Percentiles rank a stretch among this genome's conserved stretches.
Conservation (phyloP, 768 basidiomycete species). For the Leccinum longicurvipes region DNA sequence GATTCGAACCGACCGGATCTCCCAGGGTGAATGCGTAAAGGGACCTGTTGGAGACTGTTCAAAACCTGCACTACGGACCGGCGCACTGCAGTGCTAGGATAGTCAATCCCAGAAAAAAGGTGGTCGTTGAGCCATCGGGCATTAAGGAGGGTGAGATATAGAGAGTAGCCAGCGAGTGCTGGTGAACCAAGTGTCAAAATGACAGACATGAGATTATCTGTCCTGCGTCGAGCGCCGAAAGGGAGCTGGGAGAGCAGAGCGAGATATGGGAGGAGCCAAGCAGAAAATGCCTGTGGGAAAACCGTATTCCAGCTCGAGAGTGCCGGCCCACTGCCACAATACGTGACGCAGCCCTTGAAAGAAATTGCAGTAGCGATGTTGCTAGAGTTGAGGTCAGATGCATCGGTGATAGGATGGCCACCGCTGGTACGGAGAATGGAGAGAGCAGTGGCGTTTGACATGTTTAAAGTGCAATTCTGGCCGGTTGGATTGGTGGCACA, state of each 20-base stretch:
- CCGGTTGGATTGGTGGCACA: background rate
- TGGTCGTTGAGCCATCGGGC: constrained; percentile 38
- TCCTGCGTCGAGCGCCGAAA: constrained; percentile 38
- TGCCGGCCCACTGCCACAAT: constrained; percentile 14
- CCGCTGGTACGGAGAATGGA: constrained; percentile 12
- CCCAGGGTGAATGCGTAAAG: constrained; percentile 31
- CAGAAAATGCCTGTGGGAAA: constrained; percentile 36
- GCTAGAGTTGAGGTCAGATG: background rate
- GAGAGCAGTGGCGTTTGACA: constrained; percentile 7
- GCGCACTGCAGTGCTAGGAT: constrained; percentile 15
- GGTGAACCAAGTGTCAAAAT: constrained; percentile 45
- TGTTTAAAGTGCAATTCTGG: constrained; percentile 3
- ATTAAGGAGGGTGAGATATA: constrained; percentile 42
- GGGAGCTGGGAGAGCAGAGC: constrained; percentile 48
- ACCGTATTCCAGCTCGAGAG: constrained; percentile 13
- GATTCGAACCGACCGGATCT: constrained; percentile 34
- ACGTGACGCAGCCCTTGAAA: background rate
- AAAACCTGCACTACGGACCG: constrained; percentile 32
- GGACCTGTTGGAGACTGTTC: constrained; percentile 41
- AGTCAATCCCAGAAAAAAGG: constrained; percentile 28
- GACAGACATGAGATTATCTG: constrained; percentile 43
- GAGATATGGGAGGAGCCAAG: constrained; percentile 49
- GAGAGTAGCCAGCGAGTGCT: constrained; percentile 42
- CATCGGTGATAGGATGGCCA: background rate
- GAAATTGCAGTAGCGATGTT: constrained; percentile 9